A percentile compares a stretch with the other conserved stretches of the same genome.
Evolutionary conservation across 805 yeast genomes (phyloP).

Genomic region (Komagataella populi): DNA sequence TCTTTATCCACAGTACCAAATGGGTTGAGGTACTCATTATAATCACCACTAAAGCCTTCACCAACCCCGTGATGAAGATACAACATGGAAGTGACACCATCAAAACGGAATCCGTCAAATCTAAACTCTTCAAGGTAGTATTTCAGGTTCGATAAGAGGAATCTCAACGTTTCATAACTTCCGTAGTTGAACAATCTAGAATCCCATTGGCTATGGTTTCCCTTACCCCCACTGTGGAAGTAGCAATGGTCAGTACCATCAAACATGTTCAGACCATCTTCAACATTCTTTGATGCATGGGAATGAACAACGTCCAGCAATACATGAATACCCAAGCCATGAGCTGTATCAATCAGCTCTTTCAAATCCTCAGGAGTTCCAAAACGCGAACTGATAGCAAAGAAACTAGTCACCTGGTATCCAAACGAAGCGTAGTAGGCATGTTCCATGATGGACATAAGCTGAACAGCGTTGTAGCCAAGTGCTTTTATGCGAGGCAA

Average conservation of each 20-base stretch:
- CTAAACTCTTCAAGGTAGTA: constrained; percentile 71
- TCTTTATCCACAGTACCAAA: constrained; percentile 72
- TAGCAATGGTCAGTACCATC: constrained; percentile 94
- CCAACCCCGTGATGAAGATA: constrained; percentile 90
- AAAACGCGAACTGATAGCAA: constrained; percentile 78
- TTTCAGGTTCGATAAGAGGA: constrained; percentile 71
- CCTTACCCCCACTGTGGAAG: constrained; percentile 80
- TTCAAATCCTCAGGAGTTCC: constrained; percentile 95
- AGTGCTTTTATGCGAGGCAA: constrained; percentile 75
- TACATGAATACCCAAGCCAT: constrained; percentile 74
- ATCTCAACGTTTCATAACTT: constrained; percentile 80
- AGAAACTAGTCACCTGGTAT: constrained; percentile 90
- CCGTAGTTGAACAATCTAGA: constrained; percentile 91
- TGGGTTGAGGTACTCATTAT: constrained; percentile 76
- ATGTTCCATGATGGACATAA: constrained; percentile 98
- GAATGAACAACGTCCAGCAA: constrained; percentile 90
- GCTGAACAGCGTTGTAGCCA: constrained; percentile 87
- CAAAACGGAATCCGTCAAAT: constrained; percentile 94
- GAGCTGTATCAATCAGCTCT: constrained; percentile 85
- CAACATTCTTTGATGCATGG: constrained; percentile 89
- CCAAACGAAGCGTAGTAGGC: constrained; percentile 98
- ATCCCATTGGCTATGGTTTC: constrained; percentile 89
- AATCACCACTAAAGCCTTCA: constrained; percentile 80
- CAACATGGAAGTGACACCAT: constrained; percentile 92
- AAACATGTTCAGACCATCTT: constrained; percentile 84